Percentiles rank a stretch among this genome's conserved stretches.
Evolutionary conservation across 176 grass and related monocot genomes (phyloP).

Genomic region (Thalia dealbata): DNA sequence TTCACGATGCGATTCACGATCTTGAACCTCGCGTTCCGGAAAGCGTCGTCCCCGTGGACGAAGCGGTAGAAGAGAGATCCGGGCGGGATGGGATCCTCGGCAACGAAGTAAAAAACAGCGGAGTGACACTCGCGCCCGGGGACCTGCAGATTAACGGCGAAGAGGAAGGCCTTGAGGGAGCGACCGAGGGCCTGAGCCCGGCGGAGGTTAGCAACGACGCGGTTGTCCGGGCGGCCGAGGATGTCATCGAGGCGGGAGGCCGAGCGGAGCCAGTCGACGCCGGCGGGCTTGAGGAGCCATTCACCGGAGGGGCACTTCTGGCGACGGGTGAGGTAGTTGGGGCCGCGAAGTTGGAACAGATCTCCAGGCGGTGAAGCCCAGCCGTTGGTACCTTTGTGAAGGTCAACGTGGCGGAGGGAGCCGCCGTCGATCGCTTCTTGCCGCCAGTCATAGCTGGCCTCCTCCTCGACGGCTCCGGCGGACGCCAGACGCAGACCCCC

Average conservation of each 20-base stretch:
- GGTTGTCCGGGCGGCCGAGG: slow-evolving; percentile 52
- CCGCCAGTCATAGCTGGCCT: slow-evolving; percentile 5
- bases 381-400: slow-evolving; percentile 15
- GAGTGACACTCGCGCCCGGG: slow-evolving; percentile 83
- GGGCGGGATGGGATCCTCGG: slow-evolving; percentile 56
- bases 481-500: neutral
- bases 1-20: slow-evolving; percentile 90
- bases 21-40: slow-evolving; percentile 95
- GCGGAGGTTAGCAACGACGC: slow-evolving; percentile 42
- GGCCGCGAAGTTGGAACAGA: slow-evolving; percentile 64
- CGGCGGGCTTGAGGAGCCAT: slow-evolving; percentile 70
- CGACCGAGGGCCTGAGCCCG: slow-evolving; percentile 39
- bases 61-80: slow-evolving; percentile 77
- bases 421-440: slow-evolving; percentile 4
- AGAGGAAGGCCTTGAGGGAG: slow-evolving; percentile 49
- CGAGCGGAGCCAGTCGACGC: slow-evolving; percentile 89
- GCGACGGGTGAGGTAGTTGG: slow-evolving; percentile 48
- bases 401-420: slow-evolving; percentile 5
- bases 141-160: slow-evolving; percentile 93
- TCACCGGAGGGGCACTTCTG: slow-evolving; percentile 40
- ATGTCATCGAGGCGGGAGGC: slow-evolving; percentile 62
- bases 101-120: slow-evolving; percentile 84
- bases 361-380: slow-evolving; percentile 92
- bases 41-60: slow-evolving; percentile 70
- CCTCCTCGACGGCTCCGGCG: neutral